These are phyloP conservation scores for Cicer arietinum DNA, from an alignment of 306 rosid genomes.

Conservation along the genomic window DNA sequence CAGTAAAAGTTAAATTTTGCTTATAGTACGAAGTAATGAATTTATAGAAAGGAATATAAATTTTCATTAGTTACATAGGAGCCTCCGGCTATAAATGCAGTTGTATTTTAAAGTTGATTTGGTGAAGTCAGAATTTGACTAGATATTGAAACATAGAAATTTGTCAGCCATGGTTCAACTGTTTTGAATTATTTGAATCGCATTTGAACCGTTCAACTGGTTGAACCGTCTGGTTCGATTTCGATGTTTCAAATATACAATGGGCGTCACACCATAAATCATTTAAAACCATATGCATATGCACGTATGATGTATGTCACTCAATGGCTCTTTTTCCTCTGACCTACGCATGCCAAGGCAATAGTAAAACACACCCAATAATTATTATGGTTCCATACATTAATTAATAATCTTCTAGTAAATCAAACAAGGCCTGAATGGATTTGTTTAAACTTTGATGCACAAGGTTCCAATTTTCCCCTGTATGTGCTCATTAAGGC, in stretches of 20 bases:
- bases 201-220: too few relatives aligned
- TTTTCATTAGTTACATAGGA: too few relatives aligned
- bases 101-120: neutral
- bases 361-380: constrained; percentile 38
- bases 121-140: too few relatives aligned
- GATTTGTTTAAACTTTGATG: constrained; percentile 41
- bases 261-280: neutral
- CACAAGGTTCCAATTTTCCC: constrained; percentile 35
- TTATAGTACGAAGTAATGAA: neutral
- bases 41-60: too few relatives aligned
- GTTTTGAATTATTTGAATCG: too few relatives aligned
- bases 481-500: constrained; percentile 21
- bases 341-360: constrained; percentile 42
- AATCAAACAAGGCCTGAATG: constrained; percentile 7
- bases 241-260: too few relatives aligned
- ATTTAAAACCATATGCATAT: constrained; percentile 10
- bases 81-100: too few relatives aligned
- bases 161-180: too few relatives aligned
- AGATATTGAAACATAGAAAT: too few relatives aligned
- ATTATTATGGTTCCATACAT: constrained; percentile 31
- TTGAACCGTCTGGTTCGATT: too few relatives aligned
- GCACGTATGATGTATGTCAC: neutral
- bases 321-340: constrained; percentile 26
- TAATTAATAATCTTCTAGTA: constrained; percentile 7
- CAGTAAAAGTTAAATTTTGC: neutral